Evolutionary conservation across 2,329 filamentous ascomycete species (phyloP).

Genomic region (Aspergillus sp.): DNA sequence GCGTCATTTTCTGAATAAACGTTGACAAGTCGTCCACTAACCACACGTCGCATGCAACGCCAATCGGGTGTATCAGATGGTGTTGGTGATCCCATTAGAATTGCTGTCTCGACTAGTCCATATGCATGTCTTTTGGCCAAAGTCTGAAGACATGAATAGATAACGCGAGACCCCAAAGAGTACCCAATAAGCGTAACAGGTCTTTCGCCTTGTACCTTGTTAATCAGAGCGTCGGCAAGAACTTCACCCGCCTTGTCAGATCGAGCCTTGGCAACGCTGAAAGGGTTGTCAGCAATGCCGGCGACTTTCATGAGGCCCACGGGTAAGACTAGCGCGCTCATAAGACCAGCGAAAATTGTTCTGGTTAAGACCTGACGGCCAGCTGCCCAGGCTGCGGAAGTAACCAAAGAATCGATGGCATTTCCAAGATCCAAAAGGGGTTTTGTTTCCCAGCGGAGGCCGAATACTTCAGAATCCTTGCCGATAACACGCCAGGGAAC

Average conservation of each 20-base stretch:
- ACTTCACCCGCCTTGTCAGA: constrained; percentile 79
- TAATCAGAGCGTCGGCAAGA: constrained; percentile 78
- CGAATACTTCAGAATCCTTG: constrained; percentile 73
- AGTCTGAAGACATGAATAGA: constrained; percentile 76
- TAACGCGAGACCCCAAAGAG: constrained; percentile 76
- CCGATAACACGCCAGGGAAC: constrained; percentile 78
- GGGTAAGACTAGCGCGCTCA: constrained; percentile 67
- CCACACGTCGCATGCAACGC: constrained; percentile 73
- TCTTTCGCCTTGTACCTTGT: constrained; percentile 77
- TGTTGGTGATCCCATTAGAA: constrained; percentile 78
- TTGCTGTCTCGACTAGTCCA: constrained; percentile 78
- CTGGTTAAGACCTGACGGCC: constrained; percentile 73
- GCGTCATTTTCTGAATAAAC: constrained; percentile 87
- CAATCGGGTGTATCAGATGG: constrained; percentile 72
- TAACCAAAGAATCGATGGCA: constrained; percentile 74
- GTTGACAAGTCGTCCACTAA: constrained; percentile 80
- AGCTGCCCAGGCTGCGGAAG: constrained; percentile 77
- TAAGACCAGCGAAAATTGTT: constrained; percentile 67
- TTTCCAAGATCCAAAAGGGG: constrained; percentile 74
- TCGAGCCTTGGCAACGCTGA: constrained; percentile 71
- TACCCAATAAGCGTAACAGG: constrained; percentile 80
- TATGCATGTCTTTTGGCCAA: constrained; percentile 78
- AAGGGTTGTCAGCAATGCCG: constrained; percentile 75
- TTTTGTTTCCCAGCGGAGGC: constrained; percentile 78
- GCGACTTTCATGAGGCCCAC: constrained; percentile 66